Evolutionary conservation across 2,329 filamentous ascomycete genomes (phyloP).

Genomic region (Karstenula rhodostoma): DNA sequence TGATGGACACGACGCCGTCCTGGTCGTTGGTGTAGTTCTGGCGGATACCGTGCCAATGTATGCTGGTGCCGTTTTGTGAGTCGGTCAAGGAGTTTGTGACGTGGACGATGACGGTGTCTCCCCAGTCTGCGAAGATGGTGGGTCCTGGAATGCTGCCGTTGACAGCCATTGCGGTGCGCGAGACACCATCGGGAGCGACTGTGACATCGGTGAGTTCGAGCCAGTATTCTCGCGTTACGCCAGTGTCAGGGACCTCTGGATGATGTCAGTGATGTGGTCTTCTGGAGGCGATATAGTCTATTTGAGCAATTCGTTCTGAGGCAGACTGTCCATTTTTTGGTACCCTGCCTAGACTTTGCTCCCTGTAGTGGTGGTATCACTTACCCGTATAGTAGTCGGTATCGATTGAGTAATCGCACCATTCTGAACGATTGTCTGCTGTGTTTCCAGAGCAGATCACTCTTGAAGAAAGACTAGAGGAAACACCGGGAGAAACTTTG

Average conservation of each 20-base stretch:
- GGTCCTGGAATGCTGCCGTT: constrained; percentile 57
- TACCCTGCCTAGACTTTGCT: background rate
- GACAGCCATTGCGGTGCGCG: constrained; percentile 44
- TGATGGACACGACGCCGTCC: constrained; percentile 44
- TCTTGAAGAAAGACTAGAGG: constrained; percentile 15
- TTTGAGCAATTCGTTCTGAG: background rate
- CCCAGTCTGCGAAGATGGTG: constrained; percentile 53
- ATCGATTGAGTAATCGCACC: constrained; percentile 60
- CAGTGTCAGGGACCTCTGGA: constrained; percentile 57
- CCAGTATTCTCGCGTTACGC: constrained; percentile 61
- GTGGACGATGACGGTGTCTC: constrained; percentile 49
- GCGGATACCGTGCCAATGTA: constrained; percentile 45
- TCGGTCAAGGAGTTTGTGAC: constrained; percentile 41
- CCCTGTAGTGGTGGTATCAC: background rate
- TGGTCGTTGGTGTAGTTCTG: constrained; percentile 42
- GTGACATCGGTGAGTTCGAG: constrained; percentile 54
- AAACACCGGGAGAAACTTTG: no score
- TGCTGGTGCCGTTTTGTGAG: constrained; percentile 40
- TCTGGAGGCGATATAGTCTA: background rate
- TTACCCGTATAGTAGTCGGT: constrained; percentile 60
- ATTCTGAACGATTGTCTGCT: constrained; percentile 36
- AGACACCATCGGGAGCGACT: constrained; percentile 64
- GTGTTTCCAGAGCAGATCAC: constrained; percentile 44
- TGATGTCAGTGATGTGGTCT: background rate
- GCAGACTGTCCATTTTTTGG: background rate